Evolutionary conservation across 768 basidiomycete species (phyloP).

Genomic region (Leucocoprinus sp.): DNA sequence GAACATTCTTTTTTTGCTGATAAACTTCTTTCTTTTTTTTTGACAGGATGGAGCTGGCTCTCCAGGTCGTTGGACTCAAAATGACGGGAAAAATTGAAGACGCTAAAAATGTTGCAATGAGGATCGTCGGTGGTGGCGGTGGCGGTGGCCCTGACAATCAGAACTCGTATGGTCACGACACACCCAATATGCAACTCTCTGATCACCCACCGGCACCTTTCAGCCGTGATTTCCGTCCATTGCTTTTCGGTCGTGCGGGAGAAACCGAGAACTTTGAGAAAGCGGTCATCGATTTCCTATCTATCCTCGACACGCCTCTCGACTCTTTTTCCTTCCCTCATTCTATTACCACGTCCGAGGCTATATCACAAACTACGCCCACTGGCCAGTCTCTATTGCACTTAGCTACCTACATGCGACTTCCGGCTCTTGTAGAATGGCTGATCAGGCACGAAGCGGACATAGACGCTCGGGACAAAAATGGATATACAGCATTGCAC

Average conservation of each 20-base stretch:
- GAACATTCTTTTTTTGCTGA: no score
- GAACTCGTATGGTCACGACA: slow-evolving; percentile 28
- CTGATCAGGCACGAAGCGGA: slow-evolving; percentile 68
- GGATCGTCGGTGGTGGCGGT: slow-evolving; percentile 64
- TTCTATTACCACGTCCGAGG: slow-evolving; percentile 36
- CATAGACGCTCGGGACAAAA: slow-evolving; percentile 77
- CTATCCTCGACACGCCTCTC: slow-evolving; percentile 61
- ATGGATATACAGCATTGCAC: slow-evolving; percentile 86
- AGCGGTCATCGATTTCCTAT: slow-evolving; percentile 73
- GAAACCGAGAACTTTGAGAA: slow-evolving; percentile 63
- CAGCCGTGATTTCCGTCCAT: slow-evolving; percentile 43
- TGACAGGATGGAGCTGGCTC: slow-evolving; percentile 84
- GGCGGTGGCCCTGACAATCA: slow-evolving; percentile 53
- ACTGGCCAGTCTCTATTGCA: slow-evolving; percentile 87
- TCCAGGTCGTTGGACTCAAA: slow-evolving; percentile 92
- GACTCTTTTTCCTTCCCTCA: slow-evolving; percentile 32
- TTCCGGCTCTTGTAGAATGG: slow-evolving; percentile 60
- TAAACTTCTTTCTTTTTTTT: no score
- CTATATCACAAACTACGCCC: slow-evolving; percentile 63
- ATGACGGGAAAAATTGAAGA: slow-evolving; percentile 96
- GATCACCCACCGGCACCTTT: slow-evolving; percentile 21
- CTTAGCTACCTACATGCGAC: slow-evolving; percentile 73
- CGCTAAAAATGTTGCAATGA: slow-evolving; percentile 86
- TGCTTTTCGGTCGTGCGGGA: slow-evolving; percentile 46
- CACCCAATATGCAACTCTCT: slow-evolving; percentile 45